Base-by-base conservation (phyloP, 148 eudicot species). In the Pharnaceum exiguum region DNA sequence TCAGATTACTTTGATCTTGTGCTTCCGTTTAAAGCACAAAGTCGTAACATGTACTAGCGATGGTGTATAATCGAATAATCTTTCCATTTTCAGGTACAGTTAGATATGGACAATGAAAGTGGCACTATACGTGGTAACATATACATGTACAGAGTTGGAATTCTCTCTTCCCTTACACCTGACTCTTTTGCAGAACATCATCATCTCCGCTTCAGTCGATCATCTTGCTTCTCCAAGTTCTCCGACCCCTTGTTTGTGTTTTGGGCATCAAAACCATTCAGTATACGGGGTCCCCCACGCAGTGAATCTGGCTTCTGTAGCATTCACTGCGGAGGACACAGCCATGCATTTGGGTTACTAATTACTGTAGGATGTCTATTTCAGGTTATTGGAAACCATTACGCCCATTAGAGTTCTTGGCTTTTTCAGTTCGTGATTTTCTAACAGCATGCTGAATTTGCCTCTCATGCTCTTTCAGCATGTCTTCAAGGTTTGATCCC, bases 361-460 rank as follows among this genome's bases (percentile, higher is more conserved):
- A n/a, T n/a, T n/a, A n/a, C n/a, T n/a, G n/a, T 10, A 38, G 45
- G 35, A 51, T 7, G 2, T 28, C 25, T 18, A 27, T 19, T 39
- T 16, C 19, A 28, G 30, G 38, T 29, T 7, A 2, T 27, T 38
- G 3, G 18, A 19, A 25, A 13, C 64, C 71, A 57, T 67, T 57
- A 56, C 45, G 38, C 42, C 62, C 73, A 24, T 63, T 32, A 22
- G 37, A 36, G 33, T 42, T 70, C 33, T 48, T 63, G 52, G 63
- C 63, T 42, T 70, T 62, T 16, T 70, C 74, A 30, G 48, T 49
- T 35, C 74, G 68, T 12, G 74, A 55, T 35, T 57, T 71, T 24
- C 60, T 57, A 29, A 70, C 68, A 17, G 74, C 74, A 9, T 62
- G 58, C 26, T 70, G 74, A 24, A 70, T 70, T 70, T 62, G 74